Evolutionary conservation across 768 basidiomycete genomes (phyloP).

Genomic region (Pisolithus sp.): DNA sequence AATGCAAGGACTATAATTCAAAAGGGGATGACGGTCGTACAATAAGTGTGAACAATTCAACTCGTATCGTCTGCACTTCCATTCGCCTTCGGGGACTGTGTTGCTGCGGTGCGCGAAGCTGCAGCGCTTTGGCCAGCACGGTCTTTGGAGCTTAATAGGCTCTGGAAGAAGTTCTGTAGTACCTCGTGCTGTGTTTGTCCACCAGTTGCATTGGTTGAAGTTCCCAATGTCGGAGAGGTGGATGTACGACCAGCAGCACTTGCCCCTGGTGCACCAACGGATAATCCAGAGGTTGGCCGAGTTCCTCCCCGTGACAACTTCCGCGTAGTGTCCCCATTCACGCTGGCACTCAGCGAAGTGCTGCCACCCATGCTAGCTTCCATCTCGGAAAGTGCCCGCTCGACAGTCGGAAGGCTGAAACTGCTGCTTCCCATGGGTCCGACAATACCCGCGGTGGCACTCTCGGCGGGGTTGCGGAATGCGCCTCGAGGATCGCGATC

Average conservation of each 20-base stretch:
- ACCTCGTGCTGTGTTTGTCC: slow-evolving; percentile 78
- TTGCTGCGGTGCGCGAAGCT: slow-evolving; percentile 16
- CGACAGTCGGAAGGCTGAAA: slow-evolving; percentile 81
- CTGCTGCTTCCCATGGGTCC: slow-evolving; percentile 88
- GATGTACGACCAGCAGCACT: slow-evolving; percentile 30
- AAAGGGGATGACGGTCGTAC: not conserved
- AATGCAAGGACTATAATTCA: not conserved
- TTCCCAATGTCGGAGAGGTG: slow-evolving; percentile 31
- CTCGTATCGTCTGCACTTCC: slow-evolving; percentile 35
- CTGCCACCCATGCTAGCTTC: slow-evolving; percentile 47
- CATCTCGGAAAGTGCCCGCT: slow-evolving; percentile 84
- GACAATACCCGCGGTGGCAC: slow-evolving; percentile 65
- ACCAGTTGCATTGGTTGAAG: slow-evolving; percentile 39
- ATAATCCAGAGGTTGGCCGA: slow-evolving; percentile 31
- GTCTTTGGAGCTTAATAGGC: slow-evolving; percentile 66
- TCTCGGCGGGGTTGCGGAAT: slow-evolving; percentile 73
- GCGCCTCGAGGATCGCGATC: slow-evolving; percentile 85
- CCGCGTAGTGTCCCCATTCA: slow-evolving; percentile 29
- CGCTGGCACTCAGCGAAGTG: slow-evolving; percentile 28
- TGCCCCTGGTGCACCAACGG: slow-evolving; percentile 31
- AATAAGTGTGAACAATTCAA: slow-evolving; percentile 12
- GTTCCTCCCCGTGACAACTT: slow-evolving; percentile 25
- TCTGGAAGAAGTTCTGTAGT: slow-evolving; percentile 84
- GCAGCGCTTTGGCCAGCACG: slow-evolving; percentile 33
- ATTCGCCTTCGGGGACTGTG: slow-evolving; percentile 26